These are phyloP conservation scores for Wickerhamomyces ciferrii DNA, from an alignment of 805 yeast species.

Conservation along the genomic window DNA sequence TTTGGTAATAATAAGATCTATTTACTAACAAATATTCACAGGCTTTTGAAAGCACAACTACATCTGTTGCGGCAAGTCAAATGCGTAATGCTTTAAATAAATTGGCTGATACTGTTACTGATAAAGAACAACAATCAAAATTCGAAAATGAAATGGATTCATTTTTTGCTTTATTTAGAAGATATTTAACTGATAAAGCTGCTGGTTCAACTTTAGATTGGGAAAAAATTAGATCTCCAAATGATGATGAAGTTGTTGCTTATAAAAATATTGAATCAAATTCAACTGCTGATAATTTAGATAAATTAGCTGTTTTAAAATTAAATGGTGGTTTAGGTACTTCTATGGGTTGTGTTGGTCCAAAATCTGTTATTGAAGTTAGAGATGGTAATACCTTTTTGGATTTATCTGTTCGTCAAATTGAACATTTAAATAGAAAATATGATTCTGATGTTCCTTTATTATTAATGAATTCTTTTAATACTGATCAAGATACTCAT, in stretches of 20 bases:
- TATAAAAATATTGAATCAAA: slow-evolving; percentile 46
- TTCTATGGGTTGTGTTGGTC: slow-evolving; percentile 99
- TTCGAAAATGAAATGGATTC: slow-evolving; percentile 93
- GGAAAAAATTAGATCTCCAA: slow-evolving; percentile 94
- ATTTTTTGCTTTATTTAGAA: slow-evolving; percentile 87
- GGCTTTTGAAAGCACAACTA: slow-evolving; percentile 93
- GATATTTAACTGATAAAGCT: slow-evolving; percentile 87
- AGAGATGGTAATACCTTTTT: slow-evolving; percentile 97
- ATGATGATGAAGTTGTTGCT: slow-evolving; percentile 82
- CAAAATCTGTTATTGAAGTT: slow-evolving; percentile 96
- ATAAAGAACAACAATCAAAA: slow-evolving; percentile 38
- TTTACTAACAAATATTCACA: slow-evolving; percentile 23
- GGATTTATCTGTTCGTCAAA: slow-evolving; percentile 94
- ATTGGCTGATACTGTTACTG: slow-evolving; percentile 76
- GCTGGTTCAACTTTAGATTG: slow-evolving; percentile 80
- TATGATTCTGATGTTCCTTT: slow-evolving; percentile 93
- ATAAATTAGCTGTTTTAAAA: slow-evolving; percentile 90
- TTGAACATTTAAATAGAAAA: slow-evolving; percentile 87
- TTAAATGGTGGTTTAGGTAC: slow-evolving; percentile 98
- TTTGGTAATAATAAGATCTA: too few species aligned
- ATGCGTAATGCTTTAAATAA: slow-evolving; percentile 95
- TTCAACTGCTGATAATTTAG: slow-evolving; percentile 39
- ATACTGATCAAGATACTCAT: slow-evolving; percentile 94
- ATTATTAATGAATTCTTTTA: slow-evolving; percentile 96
- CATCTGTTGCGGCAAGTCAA: slow-evolving; percentile 93